phyloP scores from a whole-genome alignment of 2,329 filamentous ascomycete genomes.

The Nemania sp. region DNA sequence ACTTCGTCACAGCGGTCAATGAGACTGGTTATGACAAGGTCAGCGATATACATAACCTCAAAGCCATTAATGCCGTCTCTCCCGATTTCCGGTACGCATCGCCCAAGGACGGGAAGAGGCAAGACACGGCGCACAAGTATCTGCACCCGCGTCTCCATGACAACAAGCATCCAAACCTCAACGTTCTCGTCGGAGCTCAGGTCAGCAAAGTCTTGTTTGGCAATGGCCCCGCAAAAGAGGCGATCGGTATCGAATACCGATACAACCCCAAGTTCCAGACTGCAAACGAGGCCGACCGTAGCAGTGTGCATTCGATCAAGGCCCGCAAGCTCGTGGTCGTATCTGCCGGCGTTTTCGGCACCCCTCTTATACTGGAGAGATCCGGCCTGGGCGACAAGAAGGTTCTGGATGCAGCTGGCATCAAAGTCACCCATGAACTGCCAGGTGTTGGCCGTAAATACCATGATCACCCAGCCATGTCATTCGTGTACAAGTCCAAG shows the following conservation, averaged over 20 bases:
- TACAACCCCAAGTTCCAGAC: not conserved
- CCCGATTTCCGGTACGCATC: no score
- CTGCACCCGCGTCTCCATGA: slow-evolving; percentile 33
- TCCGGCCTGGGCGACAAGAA: not conserved
- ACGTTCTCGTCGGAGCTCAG: slow-evolving; percentile 36
- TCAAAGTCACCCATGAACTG: not conserved
- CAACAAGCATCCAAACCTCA: slow-evolving; percentile 36
- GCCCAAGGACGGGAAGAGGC: slow-evolving; percentile 31
- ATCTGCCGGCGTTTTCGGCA: not conserved
- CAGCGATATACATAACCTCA: no score
- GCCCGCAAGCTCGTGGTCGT: not conserved
- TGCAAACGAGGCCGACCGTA: not conserved
- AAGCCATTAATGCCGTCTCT: no score
- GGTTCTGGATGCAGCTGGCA: not conserved
- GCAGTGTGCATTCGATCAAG: not conserved
- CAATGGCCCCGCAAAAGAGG: slow-evolving; percentile 42
- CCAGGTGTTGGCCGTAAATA: not conserved
- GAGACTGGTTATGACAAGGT: no score
- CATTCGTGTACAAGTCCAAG: not conserved
- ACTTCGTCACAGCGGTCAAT: no score
- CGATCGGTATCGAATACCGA: slow-evolving; percentile 53
- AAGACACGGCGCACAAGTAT: slow-evolving; percentile 35
- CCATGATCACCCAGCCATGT: not conserved
- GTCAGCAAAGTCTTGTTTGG: slow-evolving; percentile 56
- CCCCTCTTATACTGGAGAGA: not conserved